Evolutionary conservation across 2,329 filamentous ascomycete genomes (phyloP), one percentile per base, ranked within the genome.

Genomic region (Colletotrichum graminicola): DNA sequence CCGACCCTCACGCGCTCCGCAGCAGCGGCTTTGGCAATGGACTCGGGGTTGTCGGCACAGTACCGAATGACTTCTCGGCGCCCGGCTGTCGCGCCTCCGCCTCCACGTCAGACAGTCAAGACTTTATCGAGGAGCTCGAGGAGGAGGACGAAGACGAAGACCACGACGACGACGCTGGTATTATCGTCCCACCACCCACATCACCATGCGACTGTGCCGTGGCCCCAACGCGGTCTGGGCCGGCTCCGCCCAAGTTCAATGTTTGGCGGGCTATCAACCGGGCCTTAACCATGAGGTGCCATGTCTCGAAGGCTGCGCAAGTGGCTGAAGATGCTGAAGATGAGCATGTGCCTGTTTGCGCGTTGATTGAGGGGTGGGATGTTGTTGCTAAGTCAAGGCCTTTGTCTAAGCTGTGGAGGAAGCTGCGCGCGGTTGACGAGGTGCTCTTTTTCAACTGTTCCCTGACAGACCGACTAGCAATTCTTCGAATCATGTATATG

Each of bases 211-310:
- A 72, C 29, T 72, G 69, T 34, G 23, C 55, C 21, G 39, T 45
- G 21, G 41, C 29, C 16, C 59, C 45, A 16, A 55, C 65, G 10
- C 59, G 54, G 16, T 12, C 52, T 5, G 68, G 65, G 3, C 54
- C 54, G 29, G 16, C 54, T 4, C n/a, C 60, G 8, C 59, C 39
- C 2, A 57, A 34, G 29, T 61, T 61, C 26, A 77, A 77, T 36
- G 73, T 71, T 8, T 79, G 78, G 78, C 75, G 77, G 3, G 64
- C 68, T 12, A 76, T 77, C n/a, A 79, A 78, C 51, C 71, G 75
- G 39, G 68, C 62, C 1, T 75, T 21, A 66, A 65, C 6, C 68
- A 71, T 39, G 68, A 70, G 0, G 66, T 71, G 0, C 72, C 72
- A 5, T 65, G 32, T 78, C 4, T 68, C 74, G 0, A 32, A 60